These are phyloP conservation scores for Fraxinus quadrangulata DNA, from an alignment of 257 asterid species.

Conservation along the genomic window DNA sequence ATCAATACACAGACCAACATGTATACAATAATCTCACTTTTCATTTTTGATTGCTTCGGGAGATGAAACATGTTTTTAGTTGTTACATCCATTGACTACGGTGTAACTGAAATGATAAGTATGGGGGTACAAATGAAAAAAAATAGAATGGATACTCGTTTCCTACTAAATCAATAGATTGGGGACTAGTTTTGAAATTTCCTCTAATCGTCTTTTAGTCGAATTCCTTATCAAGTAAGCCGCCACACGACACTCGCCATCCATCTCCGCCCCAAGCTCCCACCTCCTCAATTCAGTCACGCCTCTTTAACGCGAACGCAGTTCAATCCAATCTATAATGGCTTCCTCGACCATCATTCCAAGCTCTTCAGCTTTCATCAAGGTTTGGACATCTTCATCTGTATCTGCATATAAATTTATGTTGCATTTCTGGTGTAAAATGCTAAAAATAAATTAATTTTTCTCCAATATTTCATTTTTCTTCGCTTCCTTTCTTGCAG, in stretches of 20 bases:
- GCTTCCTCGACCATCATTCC: constrained; percentile 61
- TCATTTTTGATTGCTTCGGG: too few species aligned
- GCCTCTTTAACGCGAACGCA: constrained; percentile 15
- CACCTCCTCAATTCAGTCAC: background rate
- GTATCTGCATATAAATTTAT: background rate
- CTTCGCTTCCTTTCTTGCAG: constrained; percentile 34
- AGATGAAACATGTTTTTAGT: too few species aligned
- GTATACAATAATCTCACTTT: too few species aligned
- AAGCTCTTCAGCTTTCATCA: constrained; percentile 43
- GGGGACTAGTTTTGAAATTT: too few species aligned
- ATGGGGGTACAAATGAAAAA: too few species aligned
- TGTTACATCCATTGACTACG: too few species aligned
- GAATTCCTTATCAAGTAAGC: background rate
- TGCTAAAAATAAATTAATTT: constrained; percentile 3
- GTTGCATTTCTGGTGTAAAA: background rate
- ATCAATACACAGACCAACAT: too few species aligned
- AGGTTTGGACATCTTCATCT: constrained; percentile 35
- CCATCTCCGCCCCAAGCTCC: background rate
- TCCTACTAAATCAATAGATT: too few species aligned
- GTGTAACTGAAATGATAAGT: too few species aligned
- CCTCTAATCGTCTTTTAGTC: too few species aligned
- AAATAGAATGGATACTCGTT: too few species aligned
- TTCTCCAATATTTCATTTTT: background rate
- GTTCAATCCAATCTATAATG: constrained; percentile 32
- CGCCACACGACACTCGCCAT: background rate